phyloP scores from a whole-genome alignment of 495 filamentous ascomycete species.

The Penicillium atrosanguineum region DNA sequence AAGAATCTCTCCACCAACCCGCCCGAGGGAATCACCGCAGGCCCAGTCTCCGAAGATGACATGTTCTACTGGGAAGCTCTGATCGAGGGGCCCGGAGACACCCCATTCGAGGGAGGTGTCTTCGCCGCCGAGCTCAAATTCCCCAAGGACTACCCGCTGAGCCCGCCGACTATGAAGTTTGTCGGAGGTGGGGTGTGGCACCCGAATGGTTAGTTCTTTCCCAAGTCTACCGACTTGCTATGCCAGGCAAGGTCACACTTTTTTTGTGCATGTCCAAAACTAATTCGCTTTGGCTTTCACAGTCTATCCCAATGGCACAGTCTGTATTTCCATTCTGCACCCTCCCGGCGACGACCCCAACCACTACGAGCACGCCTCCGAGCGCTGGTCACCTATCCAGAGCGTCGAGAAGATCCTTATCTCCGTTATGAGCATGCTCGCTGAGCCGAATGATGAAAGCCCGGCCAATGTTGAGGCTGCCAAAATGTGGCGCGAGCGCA shows the following conservation, averaged over 20 bases:
- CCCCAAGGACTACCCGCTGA: conserved; percentile 91
- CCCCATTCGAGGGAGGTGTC: conserved; percentile 91
- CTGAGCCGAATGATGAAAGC: conserved; percentile 97
- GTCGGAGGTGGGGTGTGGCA: conserved; percentile 84
- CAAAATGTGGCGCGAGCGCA: conserved; percentile 94
- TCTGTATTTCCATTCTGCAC: conserved; percentile 98
- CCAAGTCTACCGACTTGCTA: neutral
- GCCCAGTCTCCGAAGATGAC: conserved; percentile 91
- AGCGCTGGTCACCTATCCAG: conserved; percentile 96
- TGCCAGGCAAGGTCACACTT: neutral
- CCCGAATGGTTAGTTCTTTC: conserved; percentile 72
- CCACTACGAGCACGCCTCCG: conserved; percentile 95
- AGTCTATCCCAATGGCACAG: conserved; percentile 90
- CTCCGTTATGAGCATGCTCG: conserved; percentile 97
- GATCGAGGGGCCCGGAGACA: conserved; percentile 92
- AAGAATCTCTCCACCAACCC: conserved; percentile 77
- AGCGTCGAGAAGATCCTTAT: conserved; percentile 98
- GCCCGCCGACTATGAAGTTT: conserved; percentile 93
- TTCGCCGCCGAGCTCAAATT: conserved; percentile 95
- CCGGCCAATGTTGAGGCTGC: conserved; percentile 98
- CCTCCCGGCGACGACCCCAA: conserved; percentile 98
- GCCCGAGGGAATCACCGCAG: conserved; percentile 92
- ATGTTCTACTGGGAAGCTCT: conserved; percentile 95
- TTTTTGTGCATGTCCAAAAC: neutral
- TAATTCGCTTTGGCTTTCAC: neutral